phyloP scores from a whole-genome alignment of 2,329 filamentous ascomycete genomes.

The Endothia cerciana region DNA sequence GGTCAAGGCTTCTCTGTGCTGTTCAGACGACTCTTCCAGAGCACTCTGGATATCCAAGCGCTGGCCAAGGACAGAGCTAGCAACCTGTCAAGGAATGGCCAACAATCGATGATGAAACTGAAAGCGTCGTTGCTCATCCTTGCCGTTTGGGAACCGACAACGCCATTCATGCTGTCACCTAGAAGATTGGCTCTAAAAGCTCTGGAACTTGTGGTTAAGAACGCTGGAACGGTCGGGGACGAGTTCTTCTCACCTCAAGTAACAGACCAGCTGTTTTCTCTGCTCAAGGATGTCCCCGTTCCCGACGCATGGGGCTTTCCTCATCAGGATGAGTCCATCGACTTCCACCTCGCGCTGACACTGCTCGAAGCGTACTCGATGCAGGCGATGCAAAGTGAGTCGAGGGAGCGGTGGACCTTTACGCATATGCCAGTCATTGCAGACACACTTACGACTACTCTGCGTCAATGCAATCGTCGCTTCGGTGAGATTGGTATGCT shows the following conservation, averaged over 20 bases:
- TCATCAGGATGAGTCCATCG: slow-evolving; percentile 39
- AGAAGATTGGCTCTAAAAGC: slow-evolving; percentile 67
- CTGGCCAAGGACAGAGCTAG: slow-evolving; percentile 67
- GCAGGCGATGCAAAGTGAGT: slow-evolving; percentile 49
- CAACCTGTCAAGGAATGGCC: slow-evolving; percentile 70
- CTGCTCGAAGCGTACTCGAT: slow-evolving; percentile 60
- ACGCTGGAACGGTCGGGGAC: slow-evolving; percentile 52
- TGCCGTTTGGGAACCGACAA: slow-evolving; percentile 62
- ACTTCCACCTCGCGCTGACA: slow-evolving; percentile 50
- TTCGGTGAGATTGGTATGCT: slow-evolving; percentile 49
- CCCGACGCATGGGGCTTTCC: slow-evolving; percentile 44
- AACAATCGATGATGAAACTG: slow-evolving; percentile 58
- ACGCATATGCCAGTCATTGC: slow-evolving; percentile 57
- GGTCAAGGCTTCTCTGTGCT: slow-evolving; percentile 58
- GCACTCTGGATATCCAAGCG: slow-evolving; percentile 58
- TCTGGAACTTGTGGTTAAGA: slow-evolving; percentile 60
- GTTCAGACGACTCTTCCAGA: slow-evolving; percentile 58
- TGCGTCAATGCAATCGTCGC: slow-evolving; percentile 40
- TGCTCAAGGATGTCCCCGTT: slow-evolving; percentile 44
- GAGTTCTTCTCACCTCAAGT: slow-evolving; percentile 54
- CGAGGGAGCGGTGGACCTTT: slow-evolving; percentile 49
- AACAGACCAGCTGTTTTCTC: slow-evolving; percentile 52
- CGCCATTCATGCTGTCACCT: slow-evolving; percentile 59
- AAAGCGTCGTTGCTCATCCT: slow-evolving; percentile 56
- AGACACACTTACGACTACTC: slow-evolving; percentile 47